A percentile compares a stretch with the other conserved stretches of the same genome.
Conservation (phyloP, 2,329 filamentous ascomycete genomes). For the Neurospora crassa region DNA sequence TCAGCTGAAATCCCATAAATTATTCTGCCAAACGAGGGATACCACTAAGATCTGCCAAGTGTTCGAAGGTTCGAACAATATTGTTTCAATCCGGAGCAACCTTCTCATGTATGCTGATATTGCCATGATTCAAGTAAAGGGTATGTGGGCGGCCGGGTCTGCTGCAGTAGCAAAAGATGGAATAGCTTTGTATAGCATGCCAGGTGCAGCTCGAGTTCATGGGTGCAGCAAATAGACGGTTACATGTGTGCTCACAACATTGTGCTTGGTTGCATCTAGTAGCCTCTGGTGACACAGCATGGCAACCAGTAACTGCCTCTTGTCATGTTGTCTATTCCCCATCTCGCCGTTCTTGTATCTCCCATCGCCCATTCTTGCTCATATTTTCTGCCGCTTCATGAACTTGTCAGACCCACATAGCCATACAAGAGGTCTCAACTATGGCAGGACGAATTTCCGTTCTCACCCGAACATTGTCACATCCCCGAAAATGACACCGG, state of each 20-base stretch:
- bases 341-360: neutral
- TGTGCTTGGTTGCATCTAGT: neutral
- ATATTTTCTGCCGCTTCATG: neutral
- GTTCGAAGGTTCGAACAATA: neutral
- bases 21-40: neutral
- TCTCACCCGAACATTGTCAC: neutral
- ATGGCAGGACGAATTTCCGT: neutral
- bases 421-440: neutral
- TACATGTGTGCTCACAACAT: neutral
- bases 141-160: neutral
- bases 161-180: neutral
- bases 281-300: neutral
- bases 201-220: neutral
- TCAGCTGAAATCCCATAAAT: neutral
- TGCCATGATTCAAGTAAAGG: neutral
- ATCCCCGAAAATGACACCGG: neutral
- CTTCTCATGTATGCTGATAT: neutral
- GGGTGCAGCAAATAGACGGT: neutral
- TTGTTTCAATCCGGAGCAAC: neutral
- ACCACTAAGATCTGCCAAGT: neutral
- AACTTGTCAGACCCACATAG: neutral
- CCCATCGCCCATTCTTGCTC: neutral
- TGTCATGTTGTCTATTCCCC: neutral
- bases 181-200: neutral
- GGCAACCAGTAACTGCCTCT: neutral